Evolutionary conservation across 176 grass and related monocot genomes (phyloP), one percentile per base, ranked within the genome.

Genomic region (Oryza meridionalis): DNA sequence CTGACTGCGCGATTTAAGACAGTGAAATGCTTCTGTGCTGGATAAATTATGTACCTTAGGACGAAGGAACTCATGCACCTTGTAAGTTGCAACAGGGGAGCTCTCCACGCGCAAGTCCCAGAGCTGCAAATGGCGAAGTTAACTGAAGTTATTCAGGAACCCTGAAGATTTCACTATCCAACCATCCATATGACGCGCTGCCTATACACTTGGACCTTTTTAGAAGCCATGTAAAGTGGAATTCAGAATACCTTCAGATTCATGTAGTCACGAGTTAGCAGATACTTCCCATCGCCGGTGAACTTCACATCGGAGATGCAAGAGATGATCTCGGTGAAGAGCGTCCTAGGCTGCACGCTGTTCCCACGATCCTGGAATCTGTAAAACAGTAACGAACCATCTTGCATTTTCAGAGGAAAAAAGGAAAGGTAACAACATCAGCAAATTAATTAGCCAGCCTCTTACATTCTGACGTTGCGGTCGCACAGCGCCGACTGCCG

Each of bases 221-320:
- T 10, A 22, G 31, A 42, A 29, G 21, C n/a, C 3, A n/a, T 14
- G 2, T 51, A 5, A 25, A 37, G 24, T 71, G 67, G 26, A 47
- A 14, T 49, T 38, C 43, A 38, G 4, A 38, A 29, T 75, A 95
- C 94, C 90, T 96, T 96, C n/a, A 96, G 72, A 32, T 89, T 93
- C 90, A 96, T 87, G 84, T 91, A 96, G 87, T 96, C 94, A 40
- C 90, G 94, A 65, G 85, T 91, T 3, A 91, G 73, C 74, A 96
- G 86, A 71, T 63, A 44, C 10, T 69, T 86, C 45, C 93, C 90
- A 31, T 89, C 81, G 50, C 81, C 79, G n/a, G 81, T 84, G 73
- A 93, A 96, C 62, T 91, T 96, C 1, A 92, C 50, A 68, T 96
- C 93, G 6, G 93, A 87, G 90, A 91, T 84, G 72, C 90, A 96